Conservation (phyloP, 225 moss, liverwort and hornwort genomes). For the Pseudoscleropodium purum region DNA sequence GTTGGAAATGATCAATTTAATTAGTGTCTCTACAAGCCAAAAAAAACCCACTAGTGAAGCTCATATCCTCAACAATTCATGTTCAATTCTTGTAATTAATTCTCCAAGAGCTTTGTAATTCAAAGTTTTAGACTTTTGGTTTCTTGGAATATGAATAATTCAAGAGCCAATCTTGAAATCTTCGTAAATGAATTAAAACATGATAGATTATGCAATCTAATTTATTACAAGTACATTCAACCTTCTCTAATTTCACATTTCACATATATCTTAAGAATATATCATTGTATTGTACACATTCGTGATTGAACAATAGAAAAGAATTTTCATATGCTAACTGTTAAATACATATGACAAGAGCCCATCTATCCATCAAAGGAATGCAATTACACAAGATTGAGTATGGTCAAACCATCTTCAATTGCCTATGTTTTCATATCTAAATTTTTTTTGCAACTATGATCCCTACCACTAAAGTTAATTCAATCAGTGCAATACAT, state of each 20-base stretch:
- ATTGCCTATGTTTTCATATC: not conserved
- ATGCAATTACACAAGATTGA: not conserved
- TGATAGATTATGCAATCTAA: not conserved
- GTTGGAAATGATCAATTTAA: accelerated
- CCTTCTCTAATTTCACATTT: not conserved
- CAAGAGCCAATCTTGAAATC: not conserved
- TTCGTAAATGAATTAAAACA: not conserved
- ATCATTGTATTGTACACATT: not conserved
- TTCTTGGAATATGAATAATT: not conserved
- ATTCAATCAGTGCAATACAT: not conserved
- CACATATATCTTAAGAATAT: not conserved
- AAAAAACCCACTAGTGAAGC: not conserved
- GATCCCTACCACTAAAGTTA: not conserved
- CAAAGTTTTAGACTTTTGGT: not conserved
- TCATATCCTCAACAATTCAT: too few relatives aligned
- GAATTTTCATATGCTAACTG: not conserved
- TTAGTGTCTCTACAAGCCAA: accelerated
- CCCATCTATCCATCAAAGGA: not conserved
- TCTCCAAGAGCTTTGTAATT: not conserved
- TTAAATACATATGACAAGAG: not conserved
- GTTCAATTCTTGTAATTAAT: not conserved
- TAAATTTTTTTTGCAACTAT: not conserved
- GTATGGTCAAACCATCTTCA: not conserved
- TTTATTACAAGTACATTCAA: not conserved
- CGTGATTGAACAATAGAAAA: not conserved